Conservation (phyloP, 2,329 filamentous ascomycete species). For the Claviceps pazoutovae region DNA sequence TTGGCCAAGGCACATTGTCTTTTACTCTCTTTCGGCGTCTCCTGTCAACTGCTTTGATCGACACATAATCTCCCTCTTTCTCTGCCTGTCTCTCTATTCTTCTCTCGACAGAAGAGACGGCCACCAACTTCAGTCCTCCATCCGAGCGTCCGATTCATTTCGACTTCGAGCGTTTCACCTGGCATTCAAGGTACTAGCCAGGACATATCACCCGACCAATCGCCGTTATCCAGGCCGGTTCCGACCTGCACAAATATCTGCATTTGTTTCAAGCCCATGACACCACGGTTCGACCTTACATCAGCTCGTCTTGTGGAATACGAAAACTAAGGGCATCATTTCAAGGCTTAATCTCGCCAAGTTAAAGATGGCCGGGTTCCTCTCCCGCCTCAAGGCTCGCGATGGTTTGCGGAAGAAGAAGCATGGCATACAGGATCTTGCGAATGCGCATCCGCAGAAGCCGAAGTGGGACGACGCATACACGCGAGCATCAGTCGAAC, state of each 20-base stretch:
- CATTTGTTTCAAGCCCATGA: not conserved
- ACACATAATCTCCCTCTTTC: not conserved
- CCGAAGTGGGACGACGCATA: slow-evolving; percentile 82
- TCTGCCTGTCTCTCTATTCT: not conserved
- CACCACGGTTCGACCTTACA: not conserved
- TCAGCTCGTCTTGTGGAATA: not conserved
- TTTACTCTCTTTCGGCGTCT: not conserved
- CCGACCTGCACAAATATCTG: not conserved
- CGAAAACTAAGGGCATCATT: not conserved
- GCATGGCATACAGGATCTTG: slow-evolving; percentile 35
- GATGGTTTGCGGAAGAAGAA: slow-evolving; percentile 60
- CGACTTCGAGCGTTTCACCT: not conserved
- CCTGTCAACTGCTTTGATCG: not conserved
- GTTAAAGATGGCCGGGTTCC: slow-evolving; percentile 40
- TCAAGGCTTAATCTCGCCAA: not conserved
- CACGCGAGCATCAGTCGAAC: slow-evolving; percentile 65
- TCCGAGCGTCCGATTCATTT: not conserved
- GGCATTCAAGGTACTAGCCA: not conserved
- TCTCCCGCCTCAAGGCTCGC: slow-evolving; percentile 59
- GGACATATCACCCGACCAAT: not conserved
- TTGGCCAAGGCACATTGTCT: not conserved
- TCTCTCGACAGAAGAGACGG: not conserved
- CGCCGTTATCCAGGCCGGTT: not conserved
- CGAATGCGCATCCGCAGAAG: slow-evolving; percentile 45
- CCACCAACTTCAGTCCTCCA: not conserved